These are phyloP conservation scores for Rhodotorula sp. DNA, from an alignment of 1,284 basidiomycete species.

Conservation along the genomic window DNA sequence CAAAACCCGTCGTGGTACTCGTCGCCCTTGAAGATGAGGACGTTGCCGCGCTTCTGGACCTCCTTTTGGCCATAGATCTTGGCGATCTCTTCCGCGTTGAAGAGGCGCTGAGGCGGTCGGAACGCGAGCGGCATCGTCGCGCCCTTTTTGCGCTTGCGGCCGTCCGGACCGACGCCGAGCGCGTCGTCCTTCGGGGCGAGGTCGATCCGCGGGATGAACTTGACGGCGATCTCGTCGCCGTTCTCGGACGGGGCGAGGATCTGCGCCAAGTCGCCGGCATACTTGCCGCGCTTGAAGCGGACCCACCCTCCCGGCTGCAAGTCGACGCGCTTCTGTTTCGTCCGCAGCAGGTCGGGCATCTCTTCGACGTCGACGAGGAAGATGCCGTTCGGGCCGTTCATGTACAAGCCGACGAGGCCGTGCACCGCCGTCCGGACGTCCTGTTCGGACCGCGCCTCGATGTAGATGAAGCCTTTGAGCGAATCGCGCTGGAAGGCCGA, in stretches of 20 bases:
- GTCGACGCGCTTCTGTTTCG: constrained; percentile 88
- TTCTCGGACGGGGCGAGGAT: constrained; percentile 91
- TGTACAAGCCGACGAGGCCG: constrained; percentile 90
- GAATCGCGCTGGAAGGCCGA: constrained; percentile 96
- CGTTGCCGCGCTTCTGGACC: constrained; percentile 65
- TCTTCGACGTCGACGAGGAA: constrained; percentile 93
- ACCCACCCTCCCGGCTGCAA: constrained; percentile 91
- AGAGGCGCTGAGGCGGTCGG: constrained; percentile 86
- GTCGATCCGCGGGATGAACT: constrained; percentile 96
- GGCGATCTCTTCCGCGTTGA: constrained; percentile 90
- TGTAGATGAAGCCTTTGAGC: constrained; percentile 89
- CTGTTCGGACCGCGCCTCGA: constrained; percentile 85
- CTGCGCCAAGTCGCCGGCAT: constrained; percentile 91
- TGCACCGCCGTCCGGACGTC: constrained; percentile 81
- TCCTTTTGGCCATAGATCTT: constrained; percentile 79
- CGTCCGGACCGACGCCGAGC: constrained; percentile 56
- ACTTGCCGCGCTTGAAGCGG: constrained; percentile 88
- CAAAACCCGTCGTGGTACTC: constrained; percentile 93
- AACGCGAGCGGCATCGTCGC: constrained; percentile 52
- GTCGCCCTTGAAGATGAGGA: constrained; percentile 85
- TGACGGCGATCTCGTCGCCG: constrained; percentile 88
- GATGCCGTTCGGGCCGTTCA: constrained; percentile 51
- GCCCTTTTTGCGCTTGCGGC: constrained; percentile 61
- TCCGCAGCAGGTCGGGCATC: constrained; percentile 94
- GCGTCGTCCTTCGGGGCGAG: constrained; percentile 75